Conservation (phyloP, 441 rosid genomes). For the Corymbia calophylla region DNA sequence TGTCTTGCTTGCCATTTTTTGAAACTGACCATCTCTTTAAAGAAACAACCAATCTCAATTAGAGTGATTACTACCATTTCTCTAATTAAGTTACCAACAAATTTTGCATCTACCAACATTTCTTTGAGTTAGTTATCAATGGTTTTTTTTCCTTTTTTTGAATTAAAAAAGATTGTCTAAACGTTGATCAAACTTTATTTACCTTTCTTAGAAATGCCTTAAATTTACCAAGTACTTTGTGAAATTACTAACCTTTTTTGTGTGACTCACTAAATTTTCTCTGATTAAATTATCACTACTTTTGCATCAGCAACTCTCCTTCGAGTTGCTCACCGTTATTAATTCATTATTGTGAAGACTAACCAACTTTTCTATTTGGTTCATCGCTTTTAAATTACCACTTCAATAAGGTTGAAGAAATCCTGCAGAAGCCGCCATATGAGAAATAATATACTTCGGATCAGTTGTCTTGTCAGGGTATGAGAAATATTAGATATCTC, state of each 20-base stretch:
- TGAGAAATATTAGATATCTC: neutral
- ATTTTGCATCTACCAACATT: neutral
- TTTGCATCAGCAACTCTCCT: neutral
- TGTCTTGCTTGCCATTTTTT: neutral
- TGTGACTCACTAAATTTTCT: neutral
- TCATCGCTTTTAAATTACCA: neutral
- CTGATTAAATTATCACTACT: fast-evolving
- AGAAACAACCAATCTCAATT: neutral
- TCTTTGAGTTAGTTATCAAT: neutral
- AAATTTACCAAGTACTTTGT: neutral
- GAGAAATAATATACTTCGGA: too few species aligned
- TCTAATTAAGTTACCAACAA: neutral
- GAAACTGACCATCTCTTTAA: neutral
- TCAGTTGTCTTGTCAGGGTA: too few species aligned
- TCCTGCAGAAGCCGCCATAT: conserved; percentile 39
- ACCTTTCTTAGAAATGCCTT: neutral
- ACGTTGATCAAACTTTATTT: neutral
- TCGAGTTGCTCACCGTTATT: neutral
- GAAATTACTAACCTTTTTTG: neutral
- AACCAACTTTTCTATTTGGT: neutral
- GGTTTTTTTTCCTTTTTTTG: too few species aligned
- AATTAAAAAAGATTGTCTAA: neutral
- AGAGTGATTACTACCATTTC: neutral
- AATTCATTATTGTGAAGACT: neutral
- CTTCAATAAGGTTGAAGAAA: conserved; percentile 36